Conservation (phyloP, 176 grass and related monocot genomes). For the Oryza longistaminata region DNA sequence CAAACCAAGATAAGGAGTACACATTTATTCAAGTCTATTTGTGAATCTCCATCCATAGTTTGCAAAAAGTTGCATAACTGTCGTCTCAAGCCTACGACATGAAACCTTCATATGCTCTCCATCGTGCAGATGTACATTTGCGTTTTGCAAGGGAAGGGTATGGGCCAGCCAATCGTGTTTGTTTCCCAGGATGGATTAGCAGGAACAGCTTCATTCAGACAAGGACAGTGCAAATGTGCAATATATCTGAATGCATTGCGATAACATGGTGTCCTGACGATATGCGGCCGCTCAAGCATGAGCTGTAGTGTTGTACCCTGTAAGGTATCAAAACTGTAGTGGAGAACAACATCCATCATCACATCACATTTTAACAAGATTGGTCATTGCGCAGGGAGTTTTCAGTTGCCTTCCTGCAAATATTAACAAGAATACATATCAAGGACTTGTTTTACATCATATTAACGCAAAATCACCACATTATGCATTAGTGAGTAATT, state of each 20-base stretch:
- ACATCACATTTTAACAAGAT: not conserved
- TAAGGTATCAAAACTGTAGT: not conserved
- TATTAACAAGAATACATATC: not conserved
- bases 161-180: no score
- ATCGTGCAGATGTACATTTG: no score
- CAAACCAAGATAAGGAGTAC: no score
- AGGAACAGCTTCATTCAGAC: not conserved
- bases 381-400: not conserved
- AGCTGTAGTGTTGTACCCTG: not conserved
- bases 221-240: not conserved
- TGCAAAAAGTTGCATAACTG: no score
- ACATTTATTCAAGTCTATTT: no score
- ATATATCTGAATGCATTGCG: not conserved
- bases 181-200: not conserved
- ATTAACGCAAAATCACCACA: not conserved
- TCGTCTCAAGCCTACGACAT: no score
- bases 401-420: slow-evolving; percentile 25
- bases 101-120: no score
- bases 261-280: not conserved
- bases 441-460: not conserved
- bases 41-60: no score
- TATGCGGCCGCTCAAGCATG: not conserved
- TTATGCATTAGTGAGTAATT: not conserved
- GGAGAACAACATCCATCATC: not conserved
- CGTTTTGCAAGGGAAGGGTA: no score